Evolutionary conservation across 345 rosid species (phyloP).

Genomic region (Eucalyptus sideroxylon): DNA sequence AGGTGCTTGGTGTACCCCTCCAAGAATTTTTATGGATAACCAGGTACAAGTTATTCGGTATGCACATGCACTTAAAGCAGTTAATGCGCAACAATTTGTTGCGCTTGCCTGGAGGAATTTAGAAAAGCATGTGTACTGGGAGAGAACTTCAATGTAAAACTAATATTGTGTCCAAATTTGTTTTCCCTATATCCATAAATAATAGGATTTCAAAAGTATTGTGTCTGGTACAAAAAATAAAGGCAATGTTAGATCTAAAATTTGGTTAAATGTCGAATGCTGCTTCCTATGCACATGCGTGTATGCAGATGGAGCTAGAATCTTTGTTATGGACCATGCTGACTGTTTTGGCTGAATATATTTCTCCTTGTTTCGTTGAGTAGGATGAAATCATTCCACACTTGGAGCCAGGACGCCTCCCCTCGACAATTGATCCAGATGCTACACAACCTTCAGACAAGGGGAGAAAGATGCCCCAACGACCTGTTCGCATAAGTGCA

Average conservation of each 20-base stretch:
- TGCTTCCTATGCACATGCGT: neutral
- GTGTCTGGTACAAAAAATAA: neutral
- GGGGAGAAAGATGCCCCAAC: slow-evolving; percentile 52
- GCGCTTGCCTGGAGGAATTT: neutral
- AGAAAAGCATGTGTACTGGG: neutral
- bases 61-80: neutral
- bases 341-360: neutral
- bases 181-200: neutral
- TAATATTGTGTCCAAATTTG: neutral
- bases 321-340: neutral
- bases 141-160: neutral
- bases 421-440: slow-evolving; percentile 82
- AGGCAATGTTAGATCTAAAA: neutral
- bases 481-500: slow-evolving; percentile 78
- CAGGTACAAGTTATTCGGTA: slow-evolving; percentile 27
- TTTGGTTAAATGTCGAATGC: neutral
- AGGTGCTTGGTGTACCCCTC: slow-evolving; percentile 96
- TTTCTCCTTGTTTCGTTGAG: neutral
- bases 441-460: slow-evolving; percentile 21
- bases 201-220: neutral
- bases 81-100: neutral
- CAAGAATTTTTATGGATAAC: slow-evolving; percentile 93
- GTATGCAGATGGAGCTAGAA: neutral
- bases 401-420: slow-evolving; percentile 67
- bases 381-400: slow-evolving; percentile 93